Conservation (phyloP, 345 rosid species). For the Acer saccharum region DNA sequence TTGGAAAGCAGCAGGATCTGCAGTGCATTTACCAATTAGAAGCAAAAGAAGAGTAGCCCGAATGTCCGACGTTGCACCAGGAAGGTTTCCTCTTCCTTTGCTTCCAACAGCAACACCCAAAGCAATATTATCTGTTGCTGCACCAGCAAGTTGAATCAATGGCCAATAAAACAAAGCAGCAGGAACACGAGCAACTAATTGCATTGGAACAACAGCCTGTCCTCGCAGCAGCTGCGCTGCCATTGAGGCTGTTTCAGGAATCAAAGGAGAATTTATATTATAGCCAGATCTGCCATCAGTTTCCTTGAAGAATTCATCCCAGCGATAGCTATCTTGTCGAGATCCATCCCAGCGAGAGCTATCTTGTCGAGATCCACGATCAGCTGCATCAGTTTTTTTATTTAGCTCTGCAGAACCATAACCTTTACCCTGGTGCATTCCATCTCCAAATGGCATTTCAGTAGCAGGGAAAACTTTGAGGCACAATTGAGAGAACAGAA, state of each 20-base stretch:
- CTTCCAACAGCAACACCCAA: conserved; percentile 99
- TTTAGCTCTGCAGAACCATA: conserved; percentile 40
- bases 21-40: conserved; percentile 94
- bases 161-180: conserved; percentile 97
- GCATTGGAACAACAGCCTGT: conserved; percentile 91
- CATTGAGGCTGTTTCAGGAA: conserved; percentile 81
- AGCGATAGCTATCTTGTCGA: conserved; percentile 38
- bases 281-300: conserved; percentile 47
- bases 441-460: conserved; percentile 46
- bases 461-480: conserved; percentile 73
- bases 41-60: conserved; percentile 88
- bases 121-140: conserved; percentile 90
- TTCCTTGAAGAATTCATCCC: conserved; percentile 48
- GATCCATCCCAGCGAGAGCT: conserved; percentile 35
- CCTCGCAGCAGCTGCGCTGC: conserved; percentile 92
- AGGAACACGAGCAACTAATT: conserved; percentile 90
- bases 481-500: conserved; percentile 94
- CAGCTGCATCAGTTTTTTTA: conserved; percentile 39
- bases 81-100: conserved; percentile 97
- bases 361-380: conserved; percentile 45
- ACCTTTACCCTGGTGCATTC: conserved; percentile 35
- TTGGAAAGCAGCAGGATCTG: conserved; percentile 80
- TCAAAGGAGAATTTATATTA: conserved; percentile 40
- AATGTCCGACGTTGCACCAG: conserved; percentile 95
- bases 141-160: conserved; percentile 92